Percentiles rank a stretch among this genome's conserved stretches.
These are phyloP conservation scores for Verbascum thapsus DNA, from an alignment of 257 asterid species.

Conservation along the genomic window DNA sequence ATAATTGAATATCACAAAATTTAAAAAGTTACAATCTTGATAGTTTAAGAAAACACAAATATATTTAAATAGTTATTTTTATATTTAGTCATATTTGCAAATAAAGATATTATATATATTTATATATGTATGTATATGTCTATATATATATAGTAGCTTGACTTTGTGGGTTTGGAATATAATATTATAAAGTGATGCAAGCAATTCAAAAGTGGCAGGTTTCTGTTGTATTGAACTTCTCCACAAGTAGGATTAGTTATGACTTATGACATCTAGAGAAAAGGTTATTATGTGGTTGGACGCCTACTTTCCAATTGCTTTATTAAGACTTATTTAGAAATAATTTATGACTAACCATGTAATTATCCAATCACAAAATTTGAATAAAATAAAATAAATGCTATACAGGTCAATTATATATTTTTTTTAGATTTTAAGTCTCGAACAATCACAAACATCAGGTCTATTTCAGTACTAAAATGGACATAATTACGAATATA, in stretches of 20 bases:
- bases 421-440: no score
- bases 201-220: background rate
- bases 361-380: no score
- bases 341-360: background rate
- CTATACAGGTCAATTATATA: no score
- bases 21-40: no score
- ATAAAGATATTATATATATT: background rate
- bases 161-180: background rate
- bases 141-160: background rate
- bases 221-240: slow-evolving; percentile 23
- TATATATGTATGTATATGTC: background rate
- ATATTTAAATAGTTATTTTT: no score
- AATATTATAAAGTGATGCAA: background rate
- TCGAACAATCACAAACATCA: no score
- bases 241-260: slow-evolving; percentile 34
- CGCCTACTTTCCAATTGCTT: slow-evolving; percentile 29
- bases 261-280: slow-evolving; percentile 7
- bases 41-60: no score
- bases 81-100: no score
- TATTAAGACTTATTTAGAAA: slow-evolving; percentile 5
- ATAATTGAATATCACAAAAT: no score
- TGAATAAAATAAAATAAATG: no score
- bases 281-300: slow-evolving; percentile 29
- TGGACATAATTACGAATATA: no score
- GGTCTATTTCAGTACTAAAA: no score